These are phyloP conservation scores for Coemansia sp. DNA, from an alignment of 192 early-diverging fungal species.

Conservation along the genomic window DNA sequence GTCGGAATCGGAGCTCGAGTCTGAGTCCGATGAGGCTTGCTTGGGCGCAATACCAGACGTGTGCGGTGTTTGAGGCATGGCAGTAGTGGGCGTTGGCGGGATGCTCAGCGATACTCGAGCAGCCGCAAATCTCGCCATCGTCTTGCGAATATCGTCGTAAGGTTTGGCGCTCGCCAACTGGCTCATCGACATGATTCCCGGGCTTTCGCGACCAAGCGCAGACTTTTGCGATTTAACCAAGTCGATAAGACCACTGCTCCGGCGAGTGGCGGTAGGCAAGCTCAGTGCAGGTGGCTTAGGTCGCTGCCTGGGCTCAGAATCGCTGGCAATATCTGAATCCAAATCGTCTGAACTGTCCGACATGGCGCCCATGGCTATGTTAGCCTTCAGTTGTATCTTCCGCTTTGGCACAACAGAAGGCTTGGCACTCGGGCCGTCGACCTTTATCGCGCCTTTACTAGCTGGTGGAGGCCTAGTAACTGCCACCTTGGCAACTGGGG, in stretches of 20 bases:
- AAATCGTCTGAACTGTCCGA: constrained; percentile 20
- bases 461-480: not conserved
- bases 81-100: not conserved
- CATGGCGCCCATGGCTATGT: not conserved
- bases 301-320: constrained; percentile 18
- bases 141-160: constrained; percentile 48
- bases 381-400: constrained; percentile 29
- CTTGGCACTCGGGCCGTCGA: not conserved
- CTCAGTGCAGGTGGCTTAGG: constrained; percentile 35
- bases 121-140: constrained; percentile 20
- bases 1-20: constrained; percentile 14
- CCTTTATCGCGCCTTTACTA: not conserved
- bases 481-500: not conserved
- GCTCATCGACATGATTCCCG: constrained; percentile 36
- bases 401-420: constrained; percentile 16
- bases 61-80: not conserved
- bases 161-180: constrained; percentile 46
- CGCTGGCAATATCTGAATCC: constrained; percentile 18
- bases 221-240: constrained; percentile 23
- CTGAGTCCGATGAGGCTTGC: not conserved
- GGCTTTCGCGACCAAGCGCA: constrained; percentile 25
- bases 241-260: constrained; percentile 24
- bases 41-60: not conserved
- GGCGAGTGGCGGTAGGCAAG: constrained; percentile 11
- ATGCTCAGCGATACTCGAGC: not conserved